These are phyloP conservation scores for Dothideomycetes sp. DNA, from an alignment of 2,329 filamentous ascomycete species.

Conservation along the genomic window DNA sequence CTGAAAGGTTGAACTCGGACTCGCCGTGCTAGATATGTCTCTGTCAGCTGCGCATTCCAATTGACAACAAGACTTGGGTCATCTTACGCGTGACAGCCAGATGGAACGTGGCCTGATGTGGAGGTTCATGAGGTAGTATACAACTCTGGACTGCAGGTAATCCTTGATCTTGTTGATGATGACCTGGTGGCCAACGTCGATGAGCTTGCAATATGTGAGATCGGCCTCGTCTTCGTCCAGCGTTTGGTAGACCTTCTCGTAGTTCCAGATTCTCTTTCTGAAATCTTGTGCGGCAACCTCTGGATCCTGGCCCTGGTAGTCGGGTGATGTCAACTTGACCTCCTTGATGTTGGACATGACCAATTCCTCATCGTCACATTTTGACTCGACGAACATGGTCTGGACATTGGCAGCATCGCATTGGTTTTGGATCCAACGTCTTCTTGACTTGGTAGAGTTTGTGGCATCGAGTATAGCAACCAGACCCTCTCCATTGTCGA, in stretches of 20 bases:
- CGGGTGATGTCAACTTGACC: constrained; percentile 92
- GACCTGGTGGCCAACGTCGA: constrained; percentile 90
- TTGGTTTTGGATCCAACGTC: constrained; percentile 81
- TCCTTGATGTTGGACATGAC: constrained; percentile 98
- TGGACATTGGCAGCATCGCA: constrained; percentile 71
- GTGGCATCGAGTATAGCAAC: constrained; percentile 95
- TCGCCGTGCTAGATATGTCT: constrained; percentile 61
- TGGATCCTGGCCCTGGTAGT: constrained; percentile 89
- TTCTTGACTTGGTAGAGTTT: constrained; percentile 83
- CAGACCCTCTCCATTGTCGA: constrained; percentile 62
- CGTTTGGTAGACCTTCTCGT: constrained; percentile 93
- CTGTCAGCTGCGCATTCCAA: neutral
- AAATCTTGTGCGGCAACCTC: constrained; percentile 87
- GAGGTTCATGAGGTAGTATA: constrained; percentile 97
- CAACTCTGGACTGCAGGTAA: constrained; percentile 89
- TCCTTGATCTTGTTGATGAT: constrained; percentile 98
- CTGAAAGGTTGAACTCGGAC: constrained; percentile 81
- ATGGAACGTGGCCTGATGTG: constrained; percentile 95
- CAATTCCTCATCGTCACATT: constrained; percentile 88
- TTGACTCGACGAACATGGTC: constrained; percentile 91
- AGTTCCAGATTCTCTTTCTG: constrained; percentile 87
- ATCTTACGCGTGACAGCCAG: constrained; percentile 81
- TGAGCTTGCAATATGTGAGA: constrained; percentile 92
- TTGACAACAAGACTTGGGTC: too few relatives aligned
- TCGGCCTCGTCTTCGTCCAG: constrained; percentile 82